Base-by-base conservation (phyloP, 1,284 basidiomycete species). In the Agaricales sp. region DNA sequence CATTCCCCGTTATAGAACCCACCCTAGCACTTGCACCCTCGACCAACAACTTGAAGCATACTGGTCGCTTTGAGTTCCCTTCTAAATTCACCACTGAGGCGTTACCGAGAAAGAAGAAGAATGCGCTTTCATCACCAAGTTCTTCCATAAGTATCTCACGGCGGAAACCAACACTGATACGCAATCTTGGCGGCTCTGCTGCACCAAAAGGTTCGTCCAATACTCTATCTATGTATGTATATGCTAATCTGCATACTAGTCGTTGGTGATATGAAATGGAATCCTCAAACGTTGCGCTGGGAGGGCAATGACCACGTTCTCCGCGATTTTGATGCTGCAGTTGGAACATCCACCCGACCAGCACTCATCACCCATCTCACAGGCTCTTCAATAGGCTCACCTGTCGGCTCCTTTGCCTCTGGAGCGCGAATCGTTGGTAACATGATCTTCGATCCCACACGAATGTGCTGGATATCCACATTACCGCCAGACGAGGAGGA, bases 191-290 rank as follows among this genome's bases (percentile, higher is more conserved):
- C 51, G 80, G 82, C 50, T 66, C 73, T 18, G 70, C 73, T 54
- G 76, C 78, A 49, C 75, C 87, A 20, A 93, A 91, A 77, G 82
- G 92, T 92, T 53, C 51, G 80, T 67, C 45, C 6, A 24, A 12
- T 20, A 37, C 43, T 49, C 49, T 44, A 11, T 50, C 45, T 45
- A 35, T 54, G 21, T 35, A 21, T 47, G 46, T 22, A 43, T 23
- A 46, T 51, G 50, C 50, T 60, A 38, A 54, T 54, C 46, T 52
- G 45, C 48, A 49, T 53, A 38, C 21, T 59, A 92, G 91, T 89
- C 41, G 80, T 94, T 51, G 91, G 91, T 19, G 92, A 95, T 51
- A 98, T 98, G 95, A 90, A 82, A 57, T 98, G 92, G 90, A 97
- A 98, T 65, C 91, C 92, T 19, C 71, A 69, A 26, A 82, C 81